Evolutionary conservation across 176 grass and related monocot species (phyloP).

Genomic region (Echinochloa phyllopogon): DNA sequence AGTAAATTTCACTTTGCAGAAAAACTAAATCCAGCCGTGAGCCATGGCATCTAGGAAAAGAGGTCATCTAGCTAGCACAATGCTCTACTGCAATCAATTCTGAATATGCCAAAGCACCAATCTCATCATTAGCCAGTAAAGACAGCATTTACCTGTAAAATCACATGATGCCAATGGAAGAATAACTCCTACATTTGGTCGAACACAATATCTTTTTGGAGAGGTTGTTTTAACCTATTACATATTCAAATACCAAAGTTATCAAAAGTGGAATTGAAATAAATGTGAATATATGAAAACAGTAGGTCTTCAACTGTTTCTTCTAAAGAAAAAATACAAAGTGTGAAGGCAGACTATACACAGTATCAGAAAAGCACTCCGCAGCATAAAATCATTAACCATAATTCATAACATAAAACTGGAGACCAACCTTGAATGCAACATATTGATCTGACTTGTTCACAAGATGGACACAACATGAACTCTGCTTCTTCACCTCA

Average conservation of each 20-base stretch:
- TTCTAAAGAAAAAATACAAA: neutral
- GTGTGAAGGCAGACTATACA: neutral
- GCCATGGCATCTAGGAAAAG: conserved; percentile 26
- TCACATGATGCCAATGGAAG: conserved; percentile 63
- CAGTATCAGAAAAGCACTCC: conserved; percentile 26
- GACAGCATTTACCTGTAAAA: conserved; percentile 60
- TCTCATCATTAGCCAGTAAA: conserved; percentile 34
- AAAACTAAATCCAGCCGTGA: neutral
- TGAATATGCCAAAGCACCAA: conserved; percentile 22
- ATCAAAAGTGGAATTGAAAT: neutral
- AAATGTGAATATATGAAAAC: neutral
- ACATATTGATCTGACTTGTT: conserved; percentile 79
- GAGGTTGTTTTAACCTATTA: conserved; percentile 87
- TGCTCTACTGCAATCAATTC: neutral
- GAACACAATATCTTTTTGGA: conserved; percentile 83
- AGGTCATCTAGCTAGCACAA: neutral
- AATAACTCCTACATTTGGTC: conserved; percentile 82
- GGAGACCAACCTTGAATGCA: conserved; percentile 83
- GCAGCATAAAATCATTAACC: neutral
- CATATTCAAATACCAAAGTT: conserved; percentile 5
- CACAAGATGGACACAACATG: conserved; percentile 63
- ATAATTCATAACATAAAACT: neutral
- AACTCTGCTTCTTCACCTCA: conserved; percentile 86
- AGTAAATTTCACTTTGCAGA: conserved; percentile 1
- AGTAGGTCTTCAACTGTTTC: neutral